A percentile compares a stretch with the other conserved stretches of the same genome.
These are phyloP conservation scores for Camelina sativa DNA, from an alignment of 345 rosid species.

Conservation along the genomic window DNA sequence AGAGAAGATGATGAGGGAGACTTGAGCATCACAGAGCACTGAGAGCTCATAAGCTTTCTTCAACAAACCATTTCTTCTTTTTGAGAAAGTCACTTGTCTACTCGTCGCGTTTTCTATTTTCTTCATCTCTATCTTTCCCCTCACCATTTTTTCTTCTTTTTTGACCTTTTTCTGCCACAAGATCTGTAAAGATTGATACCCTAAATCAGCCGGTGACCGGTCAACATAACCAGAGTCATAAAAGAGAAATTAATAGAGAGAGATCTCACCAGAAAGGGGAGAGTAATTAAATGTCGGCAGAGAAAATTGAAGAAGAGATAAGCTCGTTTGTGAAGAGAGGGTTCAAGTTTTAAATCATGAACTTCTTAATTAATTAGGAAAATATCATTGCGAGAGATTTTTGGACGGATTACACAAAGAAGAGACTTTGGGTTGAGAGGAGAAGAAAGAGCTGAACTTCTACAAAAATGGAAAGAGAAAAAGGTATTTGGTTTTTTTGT, in stretches of 20 bases:
- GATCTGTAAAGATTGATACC: constrained; percentile 37
- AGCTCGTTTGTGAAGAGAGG: background rate
- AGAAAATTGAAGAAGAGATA: constrained; percentile 18
- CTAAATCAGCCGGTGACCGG: constrained; percentile 3
- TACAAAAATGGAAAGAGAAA: constrained; percentile 40
- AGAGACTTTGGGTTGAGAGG: background rate
- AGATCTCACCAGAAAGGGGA: constrained; percentile 30
- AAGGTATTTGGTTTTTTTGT: constrained; percentile 9
- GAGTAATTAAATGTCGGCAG: constrained; percentile 10
- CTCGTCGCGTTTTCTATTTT: constrained; percentile 45
- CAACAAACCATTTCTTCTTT: constrained; percentile 45
- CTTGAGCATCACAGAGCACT: constrained; percentile 46
- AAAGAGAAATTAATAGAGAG: background rate
- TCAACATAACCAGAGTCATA: constrained; percentile 3
- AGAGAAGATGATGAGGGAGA: constrained; percentile 44
- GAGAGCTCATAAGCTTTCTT: constrained; percentile 50
- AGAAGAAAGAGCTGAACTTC: constrained; percentile 19
- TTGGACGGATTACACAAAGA: background rate
- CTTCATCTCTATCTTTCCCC: constrained; percentile 50
- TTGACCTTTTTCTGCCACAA: constrained; percentile 22
- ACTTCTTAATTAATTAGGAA: background rate
- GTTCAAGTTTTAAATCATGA: background rate
- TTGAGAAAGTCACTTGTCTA: constrained; percentile 48
- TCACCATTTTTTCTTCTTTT: constrained; percentile 40
- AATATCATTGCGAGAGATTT: background rate